Conservation (phyloP, 495 filamentous ascomycete genomes). For the Xylaria flabelliformis region DNA sequence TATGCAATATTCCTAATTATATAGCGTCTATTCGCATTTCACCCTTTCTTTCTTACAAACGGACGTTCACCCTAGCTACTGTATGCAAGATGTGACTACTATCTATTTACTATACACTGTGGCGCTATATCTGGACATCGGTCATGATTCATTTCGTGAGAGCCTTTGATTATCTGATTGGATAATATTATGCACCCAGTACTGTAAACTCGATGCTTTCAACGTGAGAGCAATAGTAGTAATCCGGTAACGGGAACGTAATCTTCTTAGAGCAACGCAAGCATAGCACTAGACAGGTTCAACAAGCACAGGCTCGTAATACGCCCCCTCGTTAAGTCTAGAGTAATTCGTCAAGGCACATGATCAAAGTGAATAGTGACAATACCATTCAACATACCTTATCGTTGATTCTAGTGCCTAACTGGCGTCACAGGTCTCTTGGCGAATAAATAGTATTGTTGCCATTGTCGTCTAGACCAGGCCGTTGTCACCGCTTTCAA, state of each 20-base stretch:
- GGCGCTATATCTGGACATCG: background rate
- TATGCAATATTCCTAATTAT: background rate
- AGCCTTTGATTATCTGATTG: background rate
- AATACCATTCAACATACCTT: background rate
- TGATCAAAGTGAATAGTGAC: background rate
- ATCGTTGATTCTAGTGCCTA: background rate
- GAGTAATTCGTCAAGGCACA: background rate
- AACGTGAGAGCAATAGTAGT: background rate
- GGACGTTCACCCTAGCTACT: background rate
- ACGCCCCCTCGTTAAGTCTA: background rate
- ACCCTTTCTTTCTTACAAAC: background rate
- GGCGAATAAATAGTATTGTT: background rate
- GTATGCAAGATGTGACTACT: background rate
- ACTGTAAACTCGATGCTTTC: background rate
- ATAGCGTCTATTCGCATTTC: background rate
- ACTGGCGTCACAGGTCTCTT: background rate
- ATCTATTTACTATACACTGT: background rate
- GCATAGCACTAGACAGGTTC: background rate
- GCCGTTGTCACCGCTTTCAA: background rate
- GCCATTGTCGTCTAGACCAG: background rate
- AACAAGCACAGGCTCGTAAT: background rate
- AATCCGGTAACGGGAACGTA: background rate
- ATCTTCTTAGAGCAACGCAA: background rate
- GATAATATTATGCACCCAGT: background rate
- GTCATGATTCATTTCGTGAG: background rate